Percentiles rank a stretch among this genome's conserved stretches.
Evolutionary conservation across 352 stramenopile species (phyloP).

Genomic region (Phytophthora quininea): DNA sequence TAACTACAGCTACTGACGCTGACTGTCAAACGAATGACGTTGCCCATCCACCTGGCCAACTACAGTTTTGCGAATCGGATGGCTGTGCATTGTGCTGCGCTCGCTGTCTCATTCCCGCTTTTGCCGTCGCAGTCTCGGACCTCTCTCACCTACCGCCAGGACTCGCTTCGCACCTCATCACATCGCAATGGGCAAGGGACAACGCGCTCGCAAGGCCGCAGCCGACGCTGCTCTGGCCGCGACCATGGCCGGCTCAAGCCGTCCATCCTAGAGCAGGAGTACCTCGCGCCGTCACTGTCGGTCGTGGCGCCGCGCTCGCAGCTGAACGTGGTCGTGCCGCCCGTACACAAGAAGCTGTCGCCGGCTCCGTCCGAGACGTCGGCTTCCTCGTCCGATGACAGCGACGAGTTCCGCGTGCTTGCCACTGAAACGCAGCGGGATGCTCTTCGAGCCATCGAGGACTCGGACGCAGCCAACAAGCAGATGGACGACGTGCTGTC

Average conservation of each 20-base stretch:
- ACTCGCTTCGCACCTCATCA: not conserved
- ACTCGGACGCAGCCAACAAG: constrained; percentile 37
- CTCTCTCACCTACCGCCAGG: not conserved
- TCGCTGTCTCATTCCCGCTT: constrained; percentile 27
- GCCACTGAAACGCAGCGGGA: constrained; percentile 52
- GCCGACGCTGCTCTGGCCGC: constrained; percentile 50
- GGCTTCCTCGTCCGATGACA: constrained; percentile 37
- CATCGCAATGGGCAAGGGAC: constrained; percentile 67
- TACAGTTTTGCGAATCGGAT: constrained; percentile 1
- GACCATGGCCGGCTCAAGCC: constrained; percentile 39
- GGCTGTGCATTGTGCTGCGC: not conserved
- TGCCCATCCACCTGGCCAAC: not conserved
- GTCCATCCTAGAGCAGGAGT: constrained; percentile 41
- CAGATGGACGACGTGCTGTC: constrained; percentile 49
- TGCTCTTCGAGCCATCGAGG: constrained; percentile 39
- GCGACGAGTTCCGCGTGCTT: constrained; percentile 45
- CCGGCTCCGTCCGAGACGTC: constrained; percentile 38
- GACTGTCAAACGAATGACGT: not conserved
- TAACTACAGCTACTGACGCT: not conserved
- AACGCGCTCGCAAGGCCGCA: constrained; percentile 63
- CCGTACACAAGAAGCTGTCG: constrained; percentile 30
- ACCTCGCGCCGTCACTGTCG: constrained; percentile 18
- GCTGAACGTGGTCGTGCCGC: constrained; percentile 18
- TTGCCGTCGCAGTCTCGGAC: constrained; percentile 12
- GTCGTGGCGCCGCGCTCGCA: constrained; percentile 19